These are phyloP conservation scores for Bruguiera sexangula DNA, from an alignment of 345 rosid species.

Conservation along the genomic window DNA sequence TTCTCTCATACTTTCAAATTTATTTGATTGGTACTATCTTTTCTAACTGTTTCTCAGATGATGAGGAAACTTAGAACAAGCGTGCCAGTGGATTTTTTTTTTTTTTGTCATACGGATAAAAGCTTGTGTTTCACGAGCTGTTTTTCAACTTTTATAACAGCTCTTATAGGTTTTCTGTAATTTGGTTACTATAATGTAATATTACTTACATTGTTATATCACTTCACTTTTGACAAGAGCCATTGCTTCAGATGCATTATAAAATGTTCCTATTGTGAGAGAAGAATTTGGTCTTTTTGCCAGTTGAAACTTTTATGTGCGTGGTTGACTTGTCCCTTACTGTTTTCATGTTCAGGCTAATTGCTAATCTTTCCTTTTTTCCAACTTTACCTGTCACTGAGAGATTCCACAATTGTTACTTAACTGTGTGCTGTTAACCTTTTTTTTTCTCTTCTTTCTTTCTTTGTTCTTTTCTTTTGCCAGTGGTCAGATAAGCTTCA, in stretches of 20 bases:
- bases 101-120: neutral
- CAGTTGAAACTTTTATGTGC: neutral
- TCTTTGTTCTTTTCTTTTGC: neutral
- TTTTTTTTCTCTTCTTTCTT: neutral
- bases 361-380: neutral
- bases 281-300: too few relatives aligned
- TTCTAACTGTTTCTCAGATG: neutral
- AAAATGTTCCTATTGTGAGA: too few relatives aligned
- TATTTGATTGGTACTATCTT: neutral
- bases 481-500: constrained; percentile 92
- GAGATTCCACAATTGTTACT: neutral
- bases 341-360: neutral
- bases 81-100: neutral
- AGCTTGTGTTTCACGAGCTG: neutral
- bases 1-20: neutral
- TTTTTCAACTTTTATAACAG: neutral
- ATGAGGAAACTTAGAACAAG: constrained; percentile 2
- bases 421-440: neutral
- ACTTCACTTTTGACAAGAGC: neutral
- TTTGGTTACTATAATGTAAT: neutral
- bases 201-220: neutral
- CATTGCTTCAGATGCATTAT: neutral
- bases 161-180: neutral
- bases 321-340: neutral
- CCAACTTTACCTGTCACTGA: neutral